Base-by-base conservation (phyloP, 805 yeast species). In the Dipodascopsis uninucleata region DNA sequence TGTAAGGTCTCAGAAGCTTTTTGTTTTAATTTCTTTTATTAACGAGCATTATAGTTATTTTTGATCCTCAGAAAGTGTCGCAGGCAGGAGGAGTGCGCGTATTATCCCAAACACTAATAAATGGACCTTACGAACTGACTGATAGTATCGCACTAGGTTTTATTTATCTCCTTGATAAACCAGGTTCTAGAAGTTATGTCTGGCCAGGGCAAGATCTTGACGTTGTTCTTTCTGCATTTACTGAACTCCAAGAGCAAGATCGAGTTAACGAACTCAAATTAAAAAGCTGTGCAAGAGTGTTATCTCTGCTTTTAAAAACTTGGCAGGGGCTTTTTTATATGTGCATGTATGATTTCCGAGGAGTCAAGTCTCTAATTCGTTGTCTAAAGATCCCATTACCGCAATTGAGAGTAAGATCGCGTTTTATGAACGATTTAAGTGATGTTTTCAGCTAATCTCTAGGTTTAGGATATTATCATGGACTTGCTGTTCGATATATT, bases 401-500 rank as follows among this genome's bases (percentile, higher is more conserved):
- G 1, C 61, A 71, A 29, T 64, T 81, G 3, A 34, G 57, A 14
- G 57, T 34, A 25, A 10, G 48, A 28, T 16, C 1, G 10, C 39
- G n/a, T 14, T 36, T 5, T n/a, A 10, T 10, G 18, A 6, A 22
- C 5, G 28, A 21, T 12, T 31, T 32, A 26, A 14, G 12, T 26
- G 12, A 12, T 14, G 14, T 14, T 26, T 14, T 12, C 29, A 26
- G 14, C 12, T 26, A n/a, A n/a, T n/a, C n/a, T 26, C 12, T 26
- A 14, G 1, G 48, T 65, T 20, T 75, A 85, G 31, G 80, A 77
- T 28, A 75, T 79, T 23, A 60, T 89, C 14, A 66, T 90, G 53
- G 94, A 86, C 57, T 70, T 88, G 2, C 70, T 89, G 31, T 72
- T 81, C 34, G 89, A 84, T 57, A 66, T 83, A 3, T 67, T 93